These are phyloP conservation scores for Penicillium paradoxum DNA, from an alignment of 495 filamentous ascomycete genomes.

Conservation along the genomic window DNA sequence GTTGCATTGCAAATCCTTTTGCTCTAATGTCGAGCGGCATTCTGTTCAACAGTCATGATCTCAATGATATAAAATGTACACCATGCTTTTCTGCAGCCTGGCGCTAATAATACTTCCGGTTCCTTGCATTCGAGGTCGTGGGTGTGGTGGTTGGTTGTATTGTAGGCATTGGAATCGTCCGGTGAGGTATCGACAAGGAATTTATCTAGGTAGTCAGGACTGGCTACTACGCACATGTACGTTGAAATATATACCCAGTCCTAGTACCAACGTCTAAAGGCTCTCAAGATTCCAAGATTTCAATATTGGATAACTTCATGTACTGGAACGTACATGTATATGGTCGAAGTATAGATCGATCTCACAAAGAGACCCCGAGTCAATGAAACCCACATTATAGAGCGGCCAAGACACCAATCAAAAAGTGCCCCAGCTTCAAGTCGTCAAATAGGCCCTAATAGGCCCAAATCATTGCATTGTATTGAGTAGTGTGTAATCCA, in stretches of 20 bases:
- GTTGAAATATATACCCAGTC: no score
- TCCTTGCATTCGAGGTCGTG: not conserved
- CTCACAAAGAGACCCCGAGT: not conserved
- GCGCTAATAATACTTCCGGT: conserved; percentile 2
- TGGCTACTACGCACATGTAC: no score
- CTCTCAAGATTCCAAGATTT: no score
- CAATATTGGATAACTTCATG: no score
- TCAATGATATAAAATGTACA: conserved; percentile 37
- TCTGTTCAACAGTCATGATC: conserved; percentile 40
- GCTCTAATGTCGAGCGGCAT: conserved; percentile 30
- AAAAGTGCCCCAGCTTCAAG: not conserved
- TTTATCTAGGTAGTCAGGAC: no score
- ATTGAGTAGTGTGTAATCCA: conserved; percentile 12
- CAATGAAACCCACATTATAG: not conserved
- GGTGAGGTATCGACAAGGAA: not conserved
- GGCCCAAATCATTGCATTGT: not conserved
- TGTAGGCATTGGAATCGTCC: not conserved
- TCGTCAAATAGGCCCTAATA: not conserved
- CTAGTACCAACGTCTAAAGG: no score
- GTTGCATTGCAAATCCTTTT: conserved; percentile 21
- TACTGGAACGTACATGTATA: no score
- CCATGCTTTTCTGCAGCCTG: conserved; percentile 16
- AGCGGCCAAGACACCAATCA: no score
- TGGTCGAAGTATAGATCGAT: not conserved
- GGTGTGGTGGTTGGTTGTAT: not conserved